Conservation (phyloP, 108 stramenopile species). For the Fragilariopsis cylindrus region DNA sequence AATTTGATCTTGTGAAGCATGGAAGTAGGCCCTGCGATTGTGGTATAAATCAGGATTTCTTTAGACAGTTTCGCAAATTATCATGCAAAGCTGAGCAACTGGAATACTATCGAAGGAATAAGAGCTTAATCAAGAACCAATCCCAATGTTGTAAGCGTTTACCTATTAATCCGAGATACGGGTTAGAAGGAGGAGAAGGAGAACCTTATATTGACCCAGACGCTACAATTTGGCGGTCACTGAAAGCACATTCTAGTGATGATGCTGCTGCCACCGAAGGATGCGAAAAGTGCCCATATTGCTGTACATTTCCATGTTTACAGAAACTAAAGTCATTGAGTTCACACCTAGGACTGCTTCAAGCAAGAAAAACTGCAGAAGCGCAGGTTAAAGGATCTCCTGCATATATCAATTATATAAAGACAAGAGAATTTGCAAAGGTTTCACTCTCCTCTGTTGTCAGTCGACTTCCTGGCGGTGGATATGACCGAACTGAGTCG, state of each 20-base stretch:
- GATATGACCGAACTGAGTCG: slow-evolving; percentile 51
- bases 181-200: slow-evolving; percentile 20
- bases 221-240: slow-evolving; percentile 64
- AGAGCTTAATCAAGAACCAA: slow-evolving; percentile 43
- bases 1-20: slow-evolving; percentile 60
- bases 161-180: slow-evolving; percentile 54
- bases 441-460: slow-evolving; percentile 69
- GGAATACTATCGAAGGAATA: slow-evolving; percentile 62
- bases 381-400: slow-evolving; percentile 19
- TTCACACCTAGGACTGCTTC: slow-evolving; percentile 76
- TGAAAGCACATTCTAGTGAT: slow-evolving; percentile 41
- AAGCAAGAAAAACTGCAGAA: slow-evolving; percentile 50
- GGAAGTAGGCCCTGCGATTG: slow-evolving; percentile 81
- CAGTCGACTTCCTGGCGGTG: slow-evolving; percentile 54
- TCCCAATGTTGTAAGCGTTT: slow-evolving; percentile 60
- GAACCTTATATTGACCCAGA: slow-evolving; percentile 59
- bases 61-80: slow-evolving; percentile 50
- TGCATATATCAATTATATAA: slow-evolving; percentile 42
- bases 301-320: slow-evolving; percentile 44
- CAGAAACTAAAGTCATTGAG: slow-evolving; percentile 64
- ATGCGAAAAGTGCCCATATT: slow-evolving; percentile 65
- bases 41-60: slow-evolving; percentile 72
- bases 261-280: slow-evolving; percentile 4
- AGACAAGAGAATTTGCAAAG: slow-evolving; percentile 75
- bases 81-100: slow-evolving; percentile 61